Base-by-base conservation (phyloP, 2,329 filamentous ascomycete species). In the Colletotrichum abscissum region DNA sequence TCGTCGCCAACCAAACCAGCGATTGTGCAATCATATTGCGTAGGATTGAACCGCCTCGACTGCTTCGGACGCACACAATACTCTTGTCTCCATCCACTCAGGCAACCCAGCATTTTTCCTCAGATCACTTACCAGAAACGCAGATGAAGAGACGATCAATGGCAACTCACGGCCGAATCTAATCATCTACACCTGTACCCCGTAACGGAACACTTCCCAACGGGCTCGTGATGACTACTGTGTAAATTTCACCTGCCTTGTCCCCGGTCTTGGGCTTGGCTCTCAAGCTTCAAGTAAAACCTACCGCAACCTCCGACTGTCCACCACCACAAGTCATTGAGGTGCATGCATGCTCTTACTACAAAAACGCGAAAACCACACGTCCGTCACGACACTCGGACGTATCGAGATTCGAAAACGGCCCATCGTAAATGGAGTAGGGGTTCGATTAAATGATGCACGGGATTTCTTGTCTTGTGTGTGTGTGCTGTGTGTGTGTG, bases 1-100 rank as follows among this genome's bases (percentile, higher is more conserved):
- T 72, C 65, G 69, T 72, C 59, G 54, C 66, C 70, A 69, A 73
- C 66, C 70, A 60, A 56, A 69, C 55, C 59, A 69, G 59, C 59
- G 64, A 60, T 73, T 65, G 55, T 69, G 59, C 66, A 58, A 14
- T 14, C 24, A 12, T 12, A 5, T 33, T 33, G 33, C 33, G 11
- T 33, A 33, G 33, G 33, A 33, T 33, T 33, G 11, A 33, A 12
- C 11, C 5, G 33, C 33, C 11, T 11, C 33, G 9, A 33, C 11
- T 33, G 33, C 33, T 33, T 33, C 33, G 1, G 33, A 33, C 33
- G 4, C 33, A 6, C 33, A 11, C 33, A 11, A 14, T 38, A 60
- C 22, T 55, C 56, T 38, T 30, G 57, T 22, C 65, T 52, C 57
- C 46, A 62, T 67, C 8, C 30, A 30, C 30, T 30, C 8, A 30